These are phyloP conservation scores for Eutrema japonicum DNA, from an alignment of 345 rosid genomes.

Conservation along the genomic window DNA sequence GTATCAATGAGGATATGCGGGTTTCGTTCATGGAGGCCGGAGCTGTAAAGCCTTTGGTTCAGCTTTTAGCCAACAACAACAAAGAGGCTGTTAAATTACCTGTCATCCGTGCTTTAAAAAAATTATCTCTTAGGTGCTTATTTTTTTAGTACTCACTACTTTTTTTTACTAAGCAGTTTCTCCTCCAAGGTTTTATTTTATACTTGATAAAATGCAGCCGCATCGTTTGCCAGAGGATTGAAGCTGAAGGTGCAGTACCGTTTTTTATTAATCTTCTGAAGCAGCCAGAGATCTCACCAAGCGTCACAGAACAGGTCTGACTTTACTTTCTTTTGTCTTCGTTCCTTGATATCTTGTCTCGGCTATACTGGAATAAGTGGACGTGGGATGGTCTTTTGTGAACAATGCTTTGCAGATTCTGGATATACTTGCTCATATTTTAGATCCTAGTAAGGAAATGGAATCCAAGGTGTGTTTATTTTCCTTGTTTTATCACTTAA, in stretches of 20 bases:
- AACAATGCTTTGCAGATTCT: slow-evolving; percentile 58
- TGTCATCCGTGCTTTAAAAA: slow-evolving; percentile 66
- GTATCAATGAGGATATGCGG: slow-evolving; percentile 77
- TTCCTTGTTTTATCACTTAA: slow-evolving; percentile 21
- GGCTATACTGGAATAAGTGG: not conserved
- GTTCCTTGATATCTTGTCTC: slow-evolving; percentile 21
- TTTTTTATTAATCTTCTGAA: slow-evolving; percentile 62
- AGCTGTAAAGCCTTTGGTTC: slow-evolving; percentile 70
- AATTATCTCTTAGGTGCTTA: slow-evolving; percentile 71
- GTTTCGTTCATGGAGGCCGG: slow-evolving; percentile 87
- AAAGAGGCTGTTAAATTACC: slow-evolving; percentile 53
- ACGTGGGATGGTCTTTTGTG: not conserved
- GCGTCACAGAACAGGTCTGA: slow-evolving; percentile 65
- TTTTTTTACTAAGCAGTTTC: not conserved
- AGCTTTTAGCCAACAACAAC: slow-evolving; percentile 64
- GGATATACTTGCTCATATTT: slow-evolving; percentile 67
- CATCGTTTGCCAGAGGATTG: slow-evolving; percentile 62
- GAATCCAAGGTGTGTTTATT: slow-evolving; percentile 66
- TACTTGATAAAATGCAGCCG: slow-evolving; percentile 54
- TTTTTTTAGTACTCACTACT: not conserved
- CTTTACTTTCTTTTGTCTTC: slow-evolving; percentile 15
- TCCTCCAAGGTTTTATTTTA: slow-evolving; percentile 6
- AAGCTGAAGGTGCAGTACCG: slow-evolving; percentile 67
- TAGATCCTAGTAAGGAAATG: slow-evolving; percentile 78
- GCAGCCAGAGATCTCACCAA: slow-evolving; percentile 49